phyloP scores from a whole-genome alignment of 2,329 filamentous ascomycete species.

The Cladosporium sp. region DNA sequence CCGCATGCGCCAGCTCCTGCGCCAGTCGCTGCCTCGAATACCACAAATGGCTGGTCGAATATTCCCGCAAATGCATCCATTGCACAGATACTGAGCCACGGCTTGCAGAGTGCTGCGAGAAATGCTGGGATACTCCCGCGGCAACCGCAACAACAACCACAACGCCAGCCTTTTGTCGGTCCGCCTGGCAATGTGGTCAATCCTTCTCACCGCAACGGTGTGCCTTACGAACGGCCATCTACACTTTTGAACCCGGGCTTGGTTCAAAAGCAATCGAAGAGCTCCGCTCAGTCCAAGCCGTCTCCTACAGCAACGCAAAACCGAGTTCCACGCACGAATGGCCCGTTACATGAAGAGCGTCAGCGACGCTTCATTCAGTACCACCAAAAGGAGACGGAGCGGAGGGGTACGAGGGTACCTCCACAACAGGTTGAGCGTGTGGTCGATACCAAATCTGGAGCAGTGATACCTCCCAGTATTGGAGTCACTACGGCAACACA shows the following conservation, averaged over 20 bases:
- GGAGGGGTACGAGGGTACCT: background rate
- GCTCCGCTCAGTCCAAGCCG: background rate
- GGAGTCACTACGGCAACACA: background rate
- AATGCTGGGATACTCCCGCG: background rate
- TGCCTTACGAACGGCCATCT: background rate
- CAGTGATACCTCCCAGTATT: background rate
- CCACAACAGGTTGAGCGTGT: background rate
- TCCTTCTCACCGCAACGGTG: background rate
- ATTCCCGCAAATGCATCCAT: background rate
- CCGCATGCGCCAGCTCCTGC: background rate
- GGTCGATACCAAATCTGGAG: background rate
- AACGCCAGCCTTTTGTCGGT: background rate
- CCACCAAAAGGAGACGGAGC: slow-evolving; percentile 14
- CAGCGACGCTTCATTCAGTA: background rate
- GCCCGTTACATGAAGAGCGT: background rate
- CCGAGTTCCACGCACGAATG: background rate
- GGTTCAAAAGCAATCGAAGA: background rate
- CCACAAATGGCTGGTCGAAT: background rate
- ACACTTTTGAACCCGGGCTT: background rate
- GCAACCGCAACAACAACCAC: background rate
- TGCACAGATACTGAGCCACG: background rate
- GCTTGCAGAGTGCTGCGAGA: background rate
- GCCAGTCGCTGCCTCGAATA: background rate
- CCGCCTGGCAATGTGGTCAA: background rate
- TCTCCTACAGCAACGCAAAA: background rate